Percentiles rank a stretch among this genome's conserved stretches.
Conservation (phyloP, 73 alveolate species). For the Blepharisma stoltei region DNA sequence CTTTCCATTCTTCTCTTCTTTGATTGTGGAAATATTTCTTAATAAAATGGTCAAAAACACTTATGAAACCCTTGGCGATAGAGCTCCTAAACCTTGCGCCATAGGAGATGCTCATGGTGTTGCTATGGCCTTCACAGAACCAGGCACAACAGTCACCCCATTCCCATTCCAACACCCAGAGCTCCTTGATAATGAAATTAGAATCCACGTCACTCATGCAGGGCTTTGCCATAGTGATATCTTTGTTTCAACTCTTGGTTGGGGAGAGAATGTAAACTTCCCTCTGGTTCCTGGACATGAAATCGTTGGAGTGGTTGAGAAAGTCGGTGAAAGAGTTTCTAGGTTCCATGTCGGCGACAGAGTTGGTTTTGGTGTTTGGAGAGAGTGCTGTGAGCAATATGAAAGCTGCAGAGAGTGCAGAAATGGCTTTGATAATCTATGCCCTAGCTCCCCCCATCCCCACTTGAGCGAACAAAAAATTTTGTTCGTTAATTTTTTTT, state of each 20-base stretch:
- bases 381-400: conserved; percentile 59
- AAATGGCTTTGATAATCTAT: conserved; percentile 59
- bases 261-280: conserved; percentile 13
- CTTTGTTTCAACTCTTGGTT: neutral
- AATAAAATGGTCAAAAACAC: neutral
- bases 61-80: neutral
- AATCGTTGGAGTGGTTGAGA: conserved; percentile 37
- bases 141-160: neutral
- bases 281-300: conserved; percentile 58
- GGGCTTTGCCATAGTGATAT: conserved; percentile 27
- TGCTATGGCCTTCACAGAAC: neutral
- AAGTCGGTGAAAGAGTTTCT: conserved; percentile 41
- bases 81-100: conserved; percentile 18
- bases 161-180: conserved; percentile 27
- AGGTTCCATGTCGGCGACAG: conserved; percentile 44
- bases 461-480: too few species aligned
- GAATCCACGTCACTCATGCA: conserved; percentile 26
- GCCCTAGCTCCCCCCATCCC: too few species aligned
- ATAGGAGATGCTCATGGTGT: conserved; percentile 16
- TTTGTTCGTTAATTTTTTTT: too few species aligned
- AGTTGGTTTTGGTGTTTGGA: conserved; percentile 59
- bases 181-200: conserved; percentile 16
- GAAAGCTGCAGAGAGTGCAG: conserved; percentile 46
- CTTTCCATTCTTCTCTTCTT: too few species aligned
- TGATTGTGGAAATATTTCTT: too few species aligned